Percentiles rank a stretch among this genome's conserved stretches.
Conservation (phyloP, 73 alveolate genomes). For the Tetrahymena malaccensis region DNA sequence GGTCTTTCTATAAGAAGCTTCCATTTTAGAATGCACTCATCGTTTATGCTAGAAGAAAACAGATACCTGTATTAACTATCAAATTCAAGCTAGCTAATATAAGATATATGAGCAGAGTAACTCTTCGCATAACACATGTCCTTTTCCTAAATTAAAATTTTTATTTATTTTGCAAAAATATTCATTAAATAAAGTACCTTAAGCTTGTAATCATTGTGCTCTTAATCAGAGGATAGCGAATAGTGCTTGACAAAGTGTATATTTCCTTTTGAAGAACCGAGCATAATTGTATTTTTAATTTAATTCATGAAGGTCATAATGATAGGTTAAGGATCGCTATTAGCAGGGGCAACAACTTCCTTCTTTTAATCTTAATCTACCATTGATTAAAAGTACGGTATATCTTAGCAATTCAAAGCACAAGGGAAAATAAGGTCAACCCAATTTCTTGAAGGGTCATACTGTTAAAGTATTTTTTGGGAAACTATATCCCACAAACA, state of each 20-base stretch:
- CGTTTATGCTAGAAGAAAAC: constrained; percentile 23
- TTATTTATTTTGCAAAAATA: neutral
- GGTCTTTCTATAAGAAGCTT: constrained; percentile 25
- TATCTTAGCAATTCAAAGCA: neutral
- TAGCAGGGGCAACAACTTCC: neutral
- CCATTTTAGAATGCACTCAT: constrained; percentile 44
- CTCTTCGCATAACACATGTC: constrained; percentile 30
- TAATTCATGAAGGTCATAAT: constrained; percentile 31
- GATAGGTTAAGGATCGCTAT: neutral
- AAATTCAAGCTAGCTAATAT: constrained; percentile 22
- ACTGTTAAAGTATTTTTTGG: neutral
- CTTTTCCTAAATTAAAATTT: neutral
- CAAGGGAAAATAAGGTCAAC: neutral
- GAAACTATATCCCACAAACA: neutral
- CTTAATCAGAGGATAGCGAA: constrained; percentile 25
- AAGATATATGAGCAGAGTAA: constrained; percentile 38
- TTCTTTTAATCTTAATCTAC: neutral
- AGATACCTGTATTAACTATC: constrained; percentile 11
- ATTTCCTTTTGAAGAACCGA: constrained; percentile 29
- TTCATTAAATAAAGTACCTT: neutral
- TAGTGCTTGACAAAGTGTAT: constrained; percentile 24
- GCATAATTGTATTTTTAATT: neutral
- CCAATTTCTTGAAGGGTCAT: neutral
- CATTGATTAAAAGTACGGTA: neutral
- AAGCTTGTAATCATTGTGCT: neutral